A percentile compares a stretch with the other conserved stretches of the same genome.
phyloP scores from a whole-genome alignment of 257 asterid species.

The Leonotis leonurus region DNA sequence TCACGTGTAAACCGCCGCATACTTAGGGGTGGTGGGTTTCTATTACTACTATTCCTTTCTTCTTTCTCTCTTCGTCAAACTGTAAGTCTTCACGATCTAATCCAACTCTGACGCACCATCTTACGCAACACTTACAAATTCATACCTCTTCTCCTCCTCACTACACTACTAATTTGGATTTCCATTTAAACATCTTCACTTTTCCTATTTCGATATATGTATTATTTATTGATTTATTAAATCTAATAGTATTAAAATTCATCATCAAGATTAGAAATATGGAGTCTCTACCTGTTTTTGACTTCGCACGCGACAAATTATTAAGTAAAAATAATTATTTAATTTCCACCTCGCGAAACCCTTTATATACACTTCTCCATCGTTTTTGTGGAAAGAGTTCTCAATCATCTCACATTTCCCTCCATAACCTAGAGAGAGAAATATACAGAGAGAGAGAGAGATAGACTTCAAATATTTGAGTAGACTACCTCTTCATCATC shows the following conservation, averaged over 20 bases:
- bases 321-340: background rate
- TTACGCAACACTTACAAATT: slow-evolving; percentile 31
- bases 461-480: background rate
- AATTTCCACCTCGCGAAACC: slow-evolving; percentile 7
- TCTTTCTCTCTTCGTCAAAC: background rate
- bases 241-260: too few species aligned
- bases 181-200: background rate
- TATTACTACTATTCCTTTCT: background rate
- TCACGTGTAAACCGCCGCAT: slow-evolving; percentile 89
- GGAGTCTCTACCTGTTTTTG: too few species aligned
- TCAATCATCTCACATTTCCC: slow-evolving; percentile 19
- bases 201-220: background rate
- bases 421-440: background rate
- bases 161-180: background rate
- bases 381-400: slow-evolving; percentile 41
- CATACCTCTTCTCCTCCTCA: slow-evolving; percentile 19
- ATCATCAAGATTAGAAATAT: too few species aligned
- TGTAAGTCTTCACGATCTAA: too few species aligned
- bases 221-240: too few species aligned
- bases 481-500: background rate
- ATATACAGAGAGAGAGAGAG: background rate
- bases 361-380: slow-evolving; percentile 32
- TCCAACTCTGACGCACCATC: slow-evolving; percentile 63
- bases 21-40: slow-evolving; percentile 44
- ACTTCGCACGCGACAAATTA: background rate